Base-by-base conservation (phyloP, 176 grass and related monocot species). In the Bromus sterilis region DNA sequence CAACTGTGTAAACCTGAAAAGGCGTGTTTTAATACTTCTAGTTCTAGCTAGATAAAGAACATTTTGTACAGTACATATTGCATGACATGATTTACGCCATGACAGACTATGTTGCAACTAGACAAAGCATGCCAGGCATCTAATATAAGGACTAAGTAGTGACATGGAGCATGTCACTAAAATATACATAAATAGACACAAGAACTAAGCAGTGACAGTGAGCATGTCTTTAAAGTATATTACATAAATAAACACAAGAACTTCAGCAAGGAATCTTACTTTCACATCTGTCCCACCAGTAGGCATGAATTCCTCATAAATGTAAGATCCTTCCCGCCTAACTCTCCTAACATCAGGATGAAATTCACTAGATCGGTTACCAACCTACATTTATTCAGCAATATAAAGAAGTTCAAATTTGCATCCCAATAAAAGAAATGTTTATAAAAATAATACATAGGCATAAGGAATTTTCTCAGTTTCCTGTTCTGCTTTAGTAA, bases 261-360 rank as follows among this genome's bases (percentile, higher is more conserved):
- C 10, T 74, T 30, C n/a, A 28, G 44, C 57, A 86, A 82, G 44
- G 23, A 14, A 33, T 68, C 75, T 79, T 86, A 95, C 96, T 91
- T 99, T 99, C 80, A 99, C 96, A 93, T 99, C 96, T 28, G 96
- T 99, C 76, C 96, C 96, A 80, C 96, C 96, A 69, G 96, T 99
- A 75, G 96, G 90, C 93, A 99, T 99, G 86, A 99, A 99, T 75
- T 99, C 96, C 69, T 99, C 96, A 23, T 99, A 99, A 80, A 99
- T 99, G 71, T 99, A 99, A 89, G 96, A 99, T 67, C 96, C 91
- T 86, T 98, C 96, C 73, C 93, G 96, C 66, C 96, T 90, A 80
- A 98, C 96, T 84, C 86, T 91, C 44, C 89, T 89, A 34, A 93
- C 90, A 53, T 98, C 96, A 67, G 96, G 93, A 91, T 95, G 93